phyloP scores from a whole-genome alignment of 2,329 filamentous ascomycete species.

The Fusarium nanum region DNA sequence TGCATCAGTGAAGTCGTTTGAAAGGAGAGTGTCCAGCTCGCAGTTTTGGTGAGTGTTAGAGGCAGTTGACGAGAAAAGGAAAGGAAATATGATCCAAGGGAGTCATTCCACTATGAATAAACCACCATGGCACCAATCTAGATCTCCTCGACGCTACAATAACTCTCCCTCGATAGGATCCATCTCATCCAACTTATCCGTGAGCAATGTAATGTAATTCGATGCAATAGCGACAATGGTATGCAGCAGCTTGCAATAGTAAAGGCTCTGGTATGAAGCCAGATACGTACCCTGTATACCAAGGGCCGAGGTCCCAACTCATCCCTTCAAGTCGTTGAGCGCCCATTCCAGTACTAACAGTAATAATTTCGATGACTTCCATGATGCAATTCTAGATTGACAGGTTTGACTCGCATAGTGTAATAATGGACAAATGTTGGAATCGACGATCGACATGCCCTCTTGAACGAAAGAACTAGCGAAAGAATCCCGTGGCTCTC shows the following conservation, averaged over 20 bases:
- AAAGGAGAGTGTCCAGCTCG: not conserved
- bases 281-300: constrained; percentile 8
- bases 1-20: not conserved
- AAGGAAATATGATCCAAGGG: not conserved
- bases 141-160: not conserved
- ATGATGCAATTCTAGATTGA: not conserved
- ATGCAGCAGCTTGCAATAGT: constrained; percentile 18
- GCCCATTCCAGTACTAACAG: constrained; percentile 31
- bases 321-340: constrained; percentile 13
- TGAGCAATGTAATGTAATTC: constrained; percentile 1
- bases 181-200: not conserved
- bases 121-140: not conserved
- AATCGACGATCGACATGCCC: not conserved
- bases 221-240: constrained; percentile 13
- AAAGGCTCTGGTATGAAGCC: constrained; percentile 36
- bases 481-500: not conserved
- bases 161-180: constrained; percentile 24
- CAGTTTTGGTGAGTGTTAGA: not conserved
- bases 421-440: not conserved
- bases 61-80: constrained; percentile 23
- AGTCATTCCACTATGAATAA: not conserved
- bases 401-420: not conserved
- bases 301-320: constrained; percentile 13
- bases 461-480: not conserved
- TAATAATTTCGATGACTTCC: not conserved